Percentiles rank a stretch among this genome's conserved stretches.
Conservation (phyloP, 177 flowering plant genomes). For the Vitis hybrid region DNA sequence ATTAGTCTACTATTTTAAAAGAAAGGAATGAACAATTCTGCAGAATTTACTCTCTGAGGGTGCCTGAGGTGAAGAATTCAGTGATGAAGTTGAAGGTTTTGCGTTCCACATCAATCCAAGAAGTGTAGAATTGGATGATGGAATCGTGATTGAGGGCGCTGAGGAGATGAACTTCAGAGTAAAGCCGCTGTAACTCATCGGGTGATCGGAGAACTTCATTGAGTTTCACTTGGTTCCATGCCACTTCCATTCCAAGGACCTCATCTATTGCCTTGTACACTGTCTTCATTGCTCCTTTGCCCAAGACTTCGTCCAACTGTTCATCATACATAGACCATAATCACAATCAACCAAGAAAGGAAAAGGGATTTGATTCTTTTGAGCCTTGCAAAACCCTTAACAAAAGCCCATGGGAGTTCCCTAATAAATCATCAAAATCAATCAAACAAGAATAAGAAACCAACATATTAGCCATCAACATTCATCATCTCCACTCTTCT, state of each 20-base stretch:
- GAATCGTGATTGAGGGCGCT: constrained; percentile 70
- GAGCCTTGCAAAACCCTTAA: no score
- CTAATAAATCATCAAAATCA: no score
- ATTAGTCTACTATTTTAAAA: background rate
- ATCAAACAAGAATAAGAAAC: no score
- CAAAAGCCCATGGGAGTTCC: no score
- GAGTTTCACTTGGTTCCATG: constrained; percentile 84
- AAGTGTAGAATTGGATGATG: constrained; percentile 62
- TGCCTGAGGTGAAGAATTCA: constrained; percentile 93
- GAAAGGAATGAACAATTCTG: background rate
- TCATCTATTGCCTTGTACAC: constrained; percentile 84
- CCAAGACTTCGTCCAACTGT: constrained; percentile 45
- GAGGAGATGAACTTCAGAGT: constrained; percentile 90
- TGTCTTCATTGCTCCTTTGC: constrained; percentile 58
- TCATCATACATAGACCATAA: background rate
- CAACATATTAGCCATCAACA: no score
- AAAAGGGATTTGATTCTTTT: background rate
- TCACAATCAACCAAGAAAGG: background rate
- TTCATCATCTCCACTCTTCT: no score
- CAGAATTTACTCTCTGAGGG: constrained; percentile 68
- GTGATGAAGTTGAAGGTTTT: constrained; percentile 91
- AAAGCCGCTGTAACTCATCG: constrained; percentile 65
- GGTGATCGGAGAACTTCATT: constrained; percentile 64
- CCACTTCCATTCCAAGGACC: constrained; percentile 82
- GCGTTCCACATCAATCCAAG: constrained; percentile 71